These are phyloP conservation scores for Ascochyta lentis DNA, from an alignment of 2,329 filamentous ascomycete genomes.

Conservation along the genomic window DNA sequence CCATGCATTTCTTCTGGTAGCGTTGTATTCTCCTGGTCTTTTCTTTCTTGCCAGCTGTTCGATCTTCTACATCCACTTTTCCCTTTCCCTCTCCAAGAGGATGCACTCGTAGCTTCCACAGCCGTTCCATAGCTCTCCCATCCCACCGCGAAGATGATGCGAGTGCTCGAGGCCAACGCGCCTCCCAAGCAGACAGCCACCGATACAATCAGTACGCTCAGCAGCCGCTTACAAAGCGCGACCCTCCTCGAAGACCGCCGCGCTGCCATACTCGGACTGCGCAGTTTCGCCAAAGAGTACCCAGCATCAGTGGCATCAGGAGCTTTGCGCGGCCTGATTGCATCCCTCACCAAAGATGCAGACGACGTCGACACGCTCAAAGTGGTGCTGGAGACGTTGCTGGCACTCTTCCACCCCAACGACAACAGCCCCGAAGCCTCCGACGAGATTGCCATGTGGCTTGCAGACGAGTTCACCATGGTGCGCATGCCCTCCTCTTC, in stretches of 20 bases:
- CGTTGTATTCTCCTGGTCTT: not conserved
- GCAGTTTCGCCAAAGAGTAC: slow-evolving; percentile 96
- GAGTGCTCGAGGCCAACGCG: slow-evolving; percentile 71
- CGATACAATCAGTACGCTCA: slow-evolving; percentile 90
- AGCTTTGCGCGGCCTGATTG: slow-evolving; percentile 86
- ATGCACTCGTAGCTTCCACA: not conserved
- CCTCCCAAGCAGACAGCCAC: slow-evolving; percentile 95
- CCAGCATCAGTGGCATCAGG: slow-evolving; percentile 95
- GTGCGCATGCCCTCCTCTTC: slow-evolving; percentile 51
- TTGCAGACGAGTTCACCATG: slow-evolving; percentile 98
- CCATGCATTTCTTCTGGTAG: slow-evolving; percentile 2
- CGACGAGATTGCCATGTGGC: slow-evolving; percentile 93
- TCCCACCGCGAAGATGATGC: slow-evolving; percentile 50
- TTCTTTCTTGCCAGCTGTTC: not conserved
- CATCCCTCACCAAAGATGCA: slow-evolving; percentile 81
- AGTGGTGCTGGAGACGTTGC: slow-evolving; percentile 89
- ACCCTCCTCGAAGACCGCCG: slow-evolving; percentile 93
- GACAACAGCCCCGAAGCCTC: slow-evolving; percentile 80
- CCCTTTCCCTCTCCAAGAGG: too few species aligned
- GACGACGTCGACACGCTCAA: slow-evolving; percentile 97
- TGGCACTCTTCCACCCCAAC: slow-evolving; percentile 85
- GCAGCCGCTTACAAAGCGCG: slow-evolving; percentile 83
- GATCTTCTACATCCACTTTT: not conserved
- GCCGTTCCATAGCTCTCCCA: slow-evolving; percentile 27
- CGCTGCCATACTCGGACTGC: slow-evolving; percentile 87